Base-by-base conservation (phyloP, 1,284 basidiomycete genomes). In the Marasmius tenuissimus region DNA sequence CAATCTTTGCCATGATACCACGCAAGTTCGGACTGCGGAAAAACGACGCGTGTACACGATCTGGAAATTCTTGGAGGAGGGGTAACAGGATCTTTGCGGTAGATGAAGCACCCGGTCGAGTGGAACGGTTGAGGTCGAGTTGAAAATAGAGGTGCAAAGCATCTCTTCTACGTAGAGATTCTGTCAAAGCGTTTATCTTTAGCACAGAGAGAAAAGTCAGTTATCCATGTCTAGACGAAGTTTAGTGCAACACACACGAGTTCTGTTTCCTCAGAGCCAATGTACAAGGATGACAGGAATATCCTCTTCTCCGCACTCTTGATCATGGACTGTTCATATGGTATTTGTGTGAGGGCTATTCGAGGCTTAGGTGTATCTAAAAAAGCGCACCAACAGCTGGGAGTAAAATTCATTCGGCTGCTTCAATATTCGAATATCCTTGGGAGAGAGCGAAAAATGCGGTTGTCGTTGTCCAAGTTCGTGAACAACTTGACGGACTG, bases 51-150 rank as follows among this genome's bases (percentile, higher is more conserved):
- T 90, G 87, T 16, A 96, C 88, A 63, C 92, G 84, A 18, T 88
- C 79, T 0, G 91, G 91, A 72, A 91, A 94, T 61, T 86, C 78
- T 34, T 83, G 78, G 1, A 93, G 72, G 4, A 98, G 81, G 8
- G 93, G 89, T 9, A 89, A 77, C 4, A 97, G 81, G 18, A 93
- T 77, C 58, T 85, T 86, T 1, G 89, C 88, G 0, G 95, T 93
- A 0, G 93, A 89, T 22, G 84, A 82, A 3, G 83, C 76, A 35
- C 93, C 93, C 10, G 91, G 90, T 5, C 97, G 87, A 8, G 97
- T 99, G 1, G 94, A 93, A 47, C 97, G 89, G 70, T 98, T 92
- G 62, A 93, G 85, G 76, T 99, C 97, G 62, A 97, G 83, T 42
- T 93, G 83, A 58, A 99, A 78, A 53, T 90, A 81, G 14, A 97